A percentile compares a stretch with the other conserved stretches of the same genome.
Conservation (phyloP, 2,329 filamentous ascomycete species). For the Rhinocladiella mackenziei region DNA sequence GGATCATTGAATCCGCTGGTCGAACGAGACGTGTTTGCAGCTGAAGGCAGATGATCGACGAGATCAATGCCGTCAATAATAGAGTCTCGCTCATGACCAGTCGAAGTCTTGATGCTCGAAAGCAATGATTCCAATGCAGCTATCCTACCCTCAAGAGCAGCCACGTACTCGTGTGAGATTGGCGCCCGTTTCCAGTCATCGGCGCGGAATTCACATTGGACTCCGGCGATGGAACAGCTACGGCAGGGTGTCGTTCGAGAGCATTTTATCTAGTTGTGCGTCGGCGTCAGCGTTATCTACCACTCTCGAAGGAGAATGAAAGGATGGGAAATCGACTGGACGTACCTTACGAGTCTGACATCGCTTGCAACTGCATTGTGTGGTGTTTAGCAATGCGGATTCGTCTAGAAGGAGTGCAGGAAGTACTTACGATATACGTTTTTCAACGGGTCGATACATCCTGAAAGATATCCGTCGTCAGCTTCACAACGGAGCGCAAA, state of each 20-base stretch:
- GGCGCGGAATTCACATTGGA: constrained; percentile 10
- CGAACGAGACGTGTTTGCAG: neutral
- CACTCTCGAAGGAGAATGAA: no score
- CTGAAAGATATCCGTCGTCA: no score
- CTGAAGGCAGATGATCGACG: constrained; percentile 1
- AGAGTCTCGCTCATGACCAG: constrained; percentile 1
- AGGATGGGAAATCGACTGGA: neutral
- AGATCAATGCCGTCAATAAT: constrained; percentile 12
- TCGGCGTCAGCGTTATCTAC: no score
- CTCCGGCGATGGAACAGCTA: constrained; percentile 8
- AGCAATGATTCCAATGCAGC: constrained; percentile 7
- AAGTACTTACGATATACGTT: constrained; percentile 13
- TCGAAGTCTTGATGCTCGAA: constrained; percentile 8
- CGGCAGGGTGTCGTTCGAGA: constrained; percentile 11
- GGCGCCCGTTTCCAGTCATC: constrained; percentile 12
- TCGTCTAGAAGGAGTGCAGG: no score
- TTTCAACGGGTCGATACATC: constrained; percentile 7
- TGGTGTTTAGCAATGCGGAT: neutral
- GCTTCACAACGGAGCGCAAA: no score
- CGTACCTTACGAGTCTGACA: constrained; percentile 12
- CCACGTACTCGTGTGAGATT: constrained; percentile 7
- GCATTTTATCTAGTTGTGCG: constrained; percentile 10
- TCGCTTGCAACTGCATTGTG: constrained; percentile 10
- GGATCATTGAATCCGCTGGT: neutral
- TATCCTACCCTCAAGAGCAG: constrained; percentile 7